Conservation (phyloP, 2,329 filamentous ascomycete genomes). For the Aspergillus nomiae region DNA sequence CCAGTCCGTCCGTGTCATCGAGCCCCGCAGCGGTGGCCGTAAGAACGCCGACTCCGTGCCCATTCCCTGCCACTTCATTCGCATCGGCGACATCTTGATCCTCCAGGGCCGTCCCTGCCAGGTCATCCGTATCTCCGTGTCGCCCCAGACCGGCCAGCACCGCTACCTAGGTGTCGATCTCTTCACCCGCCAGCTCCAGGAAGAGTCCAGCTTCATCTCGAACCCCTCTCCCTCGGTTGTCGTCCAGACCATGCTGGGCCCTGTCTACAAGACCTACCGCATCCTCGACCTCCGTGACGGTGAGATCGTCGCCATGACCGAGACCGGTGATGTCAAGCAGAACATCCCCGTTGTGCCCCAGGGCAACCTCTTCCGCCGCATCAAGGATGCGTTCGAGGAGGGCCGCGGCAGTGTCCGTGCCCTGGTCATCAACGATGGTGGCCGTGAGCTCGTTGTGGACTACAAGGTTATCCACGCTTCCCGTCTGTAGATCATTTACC, state of each 20-base stretch:
- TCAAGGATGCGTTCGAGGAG: slow-evolving; percentile 81
- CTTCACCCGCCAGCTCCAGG: slow-evolving; percentile 99
- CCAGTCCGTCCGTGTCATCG: slow-evolving; percentile 53
- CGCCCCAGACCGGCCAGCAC: slow-evolving; percentile 96
- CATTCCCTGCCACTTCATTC: slow-evolving; percentile 99
- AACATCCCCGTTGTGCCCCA: slow-evolving; percentile 91
- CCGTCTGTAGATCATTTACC: slow-evolving; percentile 55
- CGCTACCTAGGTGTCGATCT: slow-evolving; percentile 99
- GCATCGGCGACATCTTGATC: slow-evolving; percentile 97
- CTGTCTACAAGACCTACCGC: slow-evolving; percentile 99
- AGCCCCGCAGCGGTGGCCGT: slow-evolving; percentile 46
- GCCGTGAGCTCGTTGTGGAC: slow-evolving; percentile 94
- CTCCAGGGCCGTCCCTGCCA: slow-evolving; percentile 99
- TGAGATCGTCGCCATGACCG: slow-evolving; percentile 91
- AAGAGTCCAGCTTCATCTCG: slow-evolving; percentile 97
- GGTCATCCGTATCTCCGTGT: slow-evolving; percentile 99
- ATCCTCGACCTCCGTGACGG: slow-evolving; percentile 94
- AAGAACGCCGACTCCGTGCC: slow-evolving; percentile 79
- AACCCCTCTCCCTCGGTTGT: slow-evolving; percentile 95
- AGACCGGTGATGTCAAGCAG: slow-evolving; percentile 98
- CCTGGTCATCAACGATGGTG: slow-evolving; percentile 91
- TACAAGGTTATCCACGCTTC: slow-evolving; percentile 95
- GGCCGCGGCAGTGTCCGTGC: slow-evolving; percentile 93
- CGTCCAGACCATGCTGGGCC: slow-evolving; percentile 99
- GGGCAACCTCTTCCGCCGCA: slow-evolving; percentile 80